Evolutionary conservation across 2,329 filamentous ascomycete genomes (phyloP), one percentile per base, ranked within the genome.

Genomic region (Aureobasidium sp.): DNA sequence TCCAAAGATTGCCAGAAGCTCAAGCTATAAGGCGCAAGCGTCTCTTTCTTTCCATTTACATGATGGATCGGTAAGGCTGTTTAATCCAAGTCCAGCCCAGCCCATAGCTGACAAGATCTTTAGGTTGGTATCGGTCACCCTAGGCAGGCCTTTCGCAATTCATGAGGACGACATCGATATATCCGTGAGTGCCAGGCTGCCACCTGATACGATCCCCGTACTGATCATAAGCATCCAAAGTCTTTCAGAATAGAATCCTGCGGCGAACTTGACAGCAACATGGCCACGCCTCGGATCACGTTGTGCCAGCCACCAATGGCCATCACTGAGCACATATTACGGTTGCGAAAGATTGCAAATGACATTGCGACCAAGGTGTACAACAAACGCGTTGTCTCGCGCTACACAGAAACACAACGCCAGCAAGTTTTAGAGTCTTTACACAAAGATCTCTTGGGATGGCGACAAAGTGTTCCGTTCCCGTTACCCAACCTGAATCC

Each of bases 81-180:
- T 9, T 31, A 31, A 9, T 31, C 29, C 29, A 31, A 31, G 29
- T 9, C 6, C 29, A 31, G 29, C 29, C 29, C 29, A 31, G 8
- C 5, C 8, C 29, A 9, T 9, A 31, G 29, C 39, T 42, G 39
- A 42, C 17, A 55, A 17, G 3, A 12, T 14, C 3, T 41, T 11
- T 22, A 55, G 51, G 31, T 72, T 79, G 1, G 77, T 79, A 5
- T 79, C 77, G 6, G 73, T 76, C 31, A 73, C 77, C 2, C 65
- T 80, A 1, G 78, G 78, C 0, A 70, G 78, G 0, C 77, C 78
- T 0, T 79, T 79, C 65, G 77, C 76, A 2, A 70, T 80, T 3
- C 76, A 78, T 25, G 78, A 79, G 47, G 76, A 78, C 42, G 77
- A 80, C 61, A 76, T 80, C 7, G 76, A 78, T 48, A 71, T 78